These are phyloP conservation scores for Cordyceps cateniannulata DNA, from an alignment of 2,329 filamentous ascomycete species.

Conservation along the genomic window DNA sequence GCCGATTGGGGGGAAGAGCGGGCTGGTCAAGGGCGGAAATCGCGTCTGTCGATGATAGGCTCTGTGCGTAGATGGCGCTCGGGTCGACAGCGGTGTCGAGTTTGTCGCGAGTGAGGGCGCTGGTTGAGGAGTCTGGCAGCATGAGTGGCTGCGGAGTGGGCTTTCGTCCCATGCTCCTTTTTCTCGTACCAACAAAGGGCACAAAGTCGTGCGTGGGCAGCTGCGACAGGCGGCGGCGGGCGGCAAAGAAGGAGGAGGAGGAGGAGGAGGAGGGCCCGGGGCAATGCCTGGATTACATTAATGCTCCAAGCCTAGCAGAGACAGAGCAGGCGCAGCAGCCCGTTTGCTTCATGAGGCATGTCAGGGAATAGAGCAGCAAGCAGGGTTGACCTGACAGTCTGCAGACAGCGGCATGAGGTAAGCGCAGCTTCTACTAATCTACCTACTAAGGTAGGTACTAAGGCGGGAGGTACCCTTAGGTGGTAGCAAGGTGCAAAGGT, in stretches of 20 bases:
- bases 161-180: conserved; percentile 47
- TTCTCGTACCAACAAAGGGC: background rate
- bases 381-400: background rate
- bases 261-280: background rate
- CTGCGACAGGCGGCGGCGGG: background rate
- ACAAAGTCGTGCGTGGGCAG: background rate
- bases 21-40: conserved; percentile 38
- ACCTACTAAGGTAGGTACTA: no score
- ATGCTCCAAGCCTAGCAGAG: background rate
- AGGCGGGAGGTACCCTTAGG: no score
- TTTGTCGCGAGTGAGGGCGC: conserved; percentile 19
- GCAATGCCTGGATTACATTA: background rate
- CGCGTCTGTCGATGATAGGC: conserved; percentile 28
- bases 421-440: no score
- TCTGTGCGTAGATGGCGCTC: conserved; percentile 14
- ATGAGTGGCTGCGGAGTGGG: conserved; percentile 51
- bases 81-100: conserved; percentile 4
- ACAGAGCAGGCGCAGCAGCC: conserved; percentile 4
- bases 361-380: background rate
- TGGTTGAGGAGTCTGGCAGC: conserved; percentile 36
- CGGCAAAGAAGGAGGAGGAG: background rate
- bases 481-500: no score
- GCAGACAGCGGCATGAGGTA: no score
- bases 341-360: conserved; percentile 3
- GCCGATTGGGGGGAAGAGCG: conserved; percentile 25